Percentiles rank a stretch among this genome's conserved stretches.
Conservation (phyloP, 768 basidiomycete species). For the Boletus pseudopeckii region DNA sequence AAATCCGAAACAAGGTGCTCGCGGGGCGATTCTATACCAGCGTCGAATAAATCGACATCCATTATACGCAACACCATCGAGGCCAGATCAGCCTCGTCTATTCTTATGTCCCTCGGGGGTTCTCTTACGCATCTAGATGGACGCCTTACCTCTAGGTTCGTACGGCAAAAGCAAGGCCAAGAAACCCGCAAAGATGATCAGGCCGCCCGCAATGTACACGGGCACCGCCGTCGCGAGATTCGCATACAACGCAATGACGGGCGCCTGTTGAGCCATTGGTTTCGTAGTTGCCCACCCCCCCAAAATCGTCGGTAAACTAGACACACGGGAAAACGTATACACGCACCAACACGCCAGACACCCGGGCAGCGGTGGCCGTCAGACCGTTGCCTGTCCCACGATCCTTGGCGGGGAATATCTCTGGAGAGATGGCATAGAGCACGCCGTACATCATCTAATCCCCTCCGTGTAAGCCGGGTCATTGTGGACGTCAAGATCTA, state of each 20-base stretch:
- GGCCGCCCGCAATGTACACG: constrained; percentile 65
- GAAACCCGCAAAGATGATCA: constrained; percentile 58
- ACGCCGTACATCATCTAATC: constrained; percentile 71
- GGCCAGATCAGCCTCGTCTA: not conserved
- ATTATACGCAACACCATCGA: not conserved
- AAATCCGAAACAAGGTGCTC: not conserved
- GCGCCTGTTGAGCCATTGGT: constrained; percentile 42
- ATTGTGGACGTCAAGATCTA: not conserved
- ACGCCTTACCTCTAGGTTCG: constrained; percentile 71
- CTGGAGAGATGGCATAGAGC: constrained; percentile 65
- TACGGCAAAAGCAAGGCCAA: constrained; percentile 65
- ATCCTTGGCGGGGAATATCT: constrained; percentile 69
- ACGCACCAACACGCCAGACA: constrained; percentile 66
- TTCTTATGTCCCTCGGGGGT: not conserved
- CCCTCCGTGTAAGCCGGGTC: not conserved
- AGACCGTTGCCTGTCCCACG: constrained; percentile 72
- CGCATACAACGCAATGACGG: constrained; percentile 68
- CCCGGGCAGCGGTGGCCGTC: constrained; percentile 53
- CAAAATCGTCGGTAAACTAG: not conserved
- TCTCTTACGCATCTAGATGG: constrained; percentile 43
- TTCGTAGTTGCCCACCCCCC: too few relatives aligned
- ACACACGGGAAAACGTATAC: not conserved
- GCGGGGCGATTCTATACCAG: not conserved
- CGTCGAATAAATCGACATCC: not conserved
- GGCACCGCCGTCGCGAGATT: constrained; percentile 62